These are phyloP conservation scores for Fagopyrum esculentum DNA, from an alignment of 148 eudicot genomes.

Conservation along the genomic window DNA sequence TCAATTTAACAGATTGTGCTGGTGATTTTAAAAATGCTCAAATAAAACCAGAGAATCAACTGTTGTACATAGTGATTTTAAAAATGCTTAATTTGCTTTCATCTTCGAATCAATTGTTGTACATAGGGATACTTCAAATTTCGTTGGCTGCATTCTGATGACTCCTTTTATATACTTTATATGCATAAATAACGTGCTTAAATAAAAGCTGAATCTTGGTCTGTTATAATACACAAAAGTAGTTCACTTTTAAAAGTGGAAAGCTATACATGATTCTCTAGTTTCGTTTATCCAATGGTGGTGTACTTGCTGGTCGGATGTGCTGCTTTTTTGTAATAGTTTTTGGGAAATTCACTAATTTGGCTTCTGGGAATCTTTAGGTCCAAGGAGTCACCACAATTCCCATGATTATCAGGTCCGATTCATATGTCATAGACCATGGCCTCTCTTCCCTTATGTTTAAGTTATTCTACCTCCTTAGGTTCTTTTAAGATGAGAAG, in stretches of 20 bases:
- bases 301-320: background rate
- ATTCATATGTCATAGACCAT: background rate
- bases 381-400: conserved; percentile 63
- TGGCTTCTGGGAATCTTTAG: conserved; percentile 25
- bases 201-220: background rate
- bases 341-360: conserved; percentile 1
- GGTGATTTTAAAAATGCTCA: background rate
- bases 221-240: background rate
- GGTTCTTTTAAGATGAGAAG: conserved; percentile 4
- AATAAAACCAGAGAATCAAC: no score
- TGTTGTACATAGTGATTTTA: no score
- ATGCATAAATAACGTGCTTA: background rate
- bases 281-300: background rate
- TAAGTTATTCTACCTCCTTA: background rate
- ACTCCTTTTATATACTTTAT: background rate
- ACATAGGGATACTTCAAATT: background rate
- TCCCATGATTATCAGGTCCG: conserved; percentile 69
- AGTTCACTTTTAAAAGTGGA: background rate
- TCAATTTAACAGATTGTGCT: background rate
- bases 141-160: background rate
- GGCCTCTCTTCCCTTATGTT: background rate
- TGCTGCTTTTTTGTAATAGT: background rate
- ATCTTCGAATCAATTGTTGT: background rate
- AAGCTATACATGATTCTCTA: background rate
- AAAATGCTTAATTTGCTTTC: background rate